Evolutionary conservation across 2,329 filamentous ascomycete species (phyloP), one percentile per base, ranked within the genome.

Genomic region (Ceratocystis papillata): DNA sequence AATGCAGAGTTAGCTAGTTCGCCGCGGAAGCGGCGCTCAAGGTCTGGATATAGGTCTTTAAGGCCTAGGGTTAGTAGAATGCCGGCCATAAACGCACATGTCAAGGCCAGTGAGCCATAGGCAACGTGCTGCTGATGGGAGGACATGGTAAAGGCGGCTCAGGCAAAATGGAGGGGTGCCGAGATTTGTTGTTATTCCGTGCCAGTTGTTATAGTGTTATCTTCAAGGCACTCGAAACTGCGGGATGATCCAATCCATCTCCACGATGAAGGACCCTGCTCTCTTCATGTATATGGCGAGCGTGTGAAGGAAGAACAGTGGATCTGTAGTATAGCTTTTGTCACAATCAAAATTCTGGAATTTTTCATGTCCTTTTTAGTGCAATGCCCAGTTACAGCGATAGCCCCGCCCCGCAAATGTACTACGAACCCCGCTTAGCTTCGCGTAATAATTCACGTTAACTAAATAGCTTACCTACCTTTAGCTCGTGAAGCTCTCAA

Each of bases 41-140:
- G 79, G 70, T 90, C 87, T 0, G 88, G 86, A 71, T 91, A 92
- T 46, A 92, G 75, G 73, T 93, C 88, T 75, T 91, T 91, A 77
- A 90, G 85, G 67, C 87, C 87, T 2, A 94, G 76, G 0, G 90
- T 90, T 66, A 92, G 75, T 63, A 90, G 77, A 64, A 91, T 81
- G 55, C 92, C 91, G 8, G 89, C 81, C n/a, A 87, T 74, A 72
- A 96, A 96, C 72, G 89, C 88, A 22, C 85, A 77, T 66, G 84
- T 80, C 53, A 91, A 74, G 69, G 87, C 89, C 33, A 86, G 83
- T 2, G 81, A 81, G 74, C 84, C 82, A 72, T 86, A 87, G 68
- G 79, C 81, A 30, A 83, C 82, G 69, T 87, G 83, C 70, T 87
- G 83, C 70, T 84, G 79, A 72, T 79, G 83, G 66, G 86, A 74